Evolutionary conservation across 805 yeast species (phyloP).

Genomic region (Metschnikowia picachoensis): DNA sequence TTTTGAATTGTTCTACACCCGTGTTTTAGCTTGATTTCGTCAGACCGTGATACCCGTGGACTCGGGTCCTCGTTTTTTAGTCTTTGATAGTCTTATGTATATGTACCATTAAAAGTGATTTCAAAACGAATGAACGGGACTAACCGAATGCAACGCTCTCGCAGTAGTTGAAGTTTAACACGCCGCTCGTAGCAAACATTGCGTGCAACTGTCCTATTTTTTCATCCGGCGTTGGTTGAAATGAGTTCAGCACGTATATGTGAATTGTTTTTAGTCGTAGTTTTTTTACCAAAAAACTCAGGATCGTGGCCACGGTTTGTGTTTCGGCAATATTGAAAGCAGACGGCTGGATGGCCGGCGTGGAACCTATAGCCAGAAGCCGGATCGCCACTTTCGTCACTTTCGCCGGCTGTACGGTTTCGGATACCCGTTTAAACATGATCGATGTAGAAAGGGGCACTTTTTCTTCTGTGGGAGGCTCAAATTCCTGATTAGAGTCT

Average conservation of each 20-base stretch:
- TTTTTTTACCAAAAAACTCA: slow-evolving; percentile 36
- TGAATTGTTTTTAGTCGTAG: slow-evolving; percentile 20
- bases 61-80: neutral
- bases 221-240: slow-evolving; percentile 42
- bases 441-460: slow-evolving; percentile 12
- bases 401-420: neutral
- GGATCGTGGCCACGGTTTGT: slow-evolving; percentile 45
- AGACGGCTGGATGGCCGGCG: slow-evolving; percentile 46
- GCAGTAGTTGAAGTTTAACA: slow-evolving; percentile 38
- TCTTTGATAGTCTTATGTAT: neutral
- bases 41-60: slow-evolving; percentile 11
- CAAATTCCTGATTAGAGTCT: slow-evolving; percentile 1
- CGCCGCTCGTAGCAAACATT: slow-evolving; percentile 30
- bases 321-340: slow-evolving; percentile 46
- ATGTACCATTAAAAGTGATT: neutral
- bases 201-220: slow-evolving; percentile 29
- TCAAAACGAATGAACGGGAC: neutral
- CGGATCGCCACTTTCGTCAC: slow-evolving; percentile 43
- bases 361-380: slow-evolving; percentile 59
- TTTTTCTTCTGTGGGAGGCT: slow-evolving; percentile 5
- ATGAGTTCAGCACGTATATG: slow-evolving; percentile 38
- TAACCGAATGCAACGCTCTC: slow-evolving; percentile 39
- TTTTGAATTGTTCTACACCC: neutral
- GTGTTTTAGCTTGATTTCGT: slow-evolving; percentile 8
- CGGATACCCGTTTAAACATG: neutral